Percentiles rank a stretch among this genome's conserved stretches.
phyloP scores from a whole-genome alignment of 2,329 filamentous ascomycete genomes.

The Aspergillus viridinutans region DNA sequence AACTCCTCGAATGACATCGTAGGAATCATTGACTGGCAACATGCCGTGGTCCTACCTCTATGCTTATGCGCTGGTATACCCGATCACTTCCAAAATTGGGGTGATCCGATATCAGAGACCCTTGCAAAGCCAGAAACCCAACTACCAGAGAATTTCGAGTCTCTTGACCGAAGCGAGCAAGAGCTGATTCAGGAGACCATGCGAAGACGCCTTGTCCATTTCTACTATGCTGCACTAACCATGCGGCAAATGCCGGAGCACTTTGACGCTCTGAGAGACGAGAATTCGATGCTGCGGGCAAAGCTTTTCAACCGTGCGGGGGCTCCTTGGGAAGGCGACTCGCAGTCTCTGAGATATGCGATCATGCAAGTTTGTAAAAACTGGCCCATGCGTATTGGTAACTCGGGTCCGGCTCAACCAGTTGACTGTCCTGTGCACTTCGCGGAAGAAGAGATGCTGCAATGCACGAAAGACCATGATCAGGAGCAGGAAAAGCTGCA shows the following conservation, averaged over 20 bases:
- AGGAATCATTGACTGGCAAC: conserved; percentile 31
- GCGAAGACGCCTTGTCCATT: conserved; percentile 20
- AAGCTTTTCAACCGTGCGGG: conserved; percentile 21
- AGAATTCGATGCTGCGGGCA: conserved; percentile 17
- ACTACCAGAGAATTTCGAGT: conserved; percentile 19
- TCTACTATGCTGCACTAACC: conserved; percentile 24
- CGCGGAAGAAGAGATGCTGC: conserved; percentile 15
- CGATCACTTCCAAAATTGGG: conserved; percentile 33
- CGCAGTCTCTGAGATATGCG: conserved; percentile 18
- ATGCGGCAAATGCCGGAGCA: conserved; percentile 19
- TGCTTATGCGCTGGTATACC: conserved; percentile 28
- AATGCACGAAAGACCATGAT: conserved; percentile 1
- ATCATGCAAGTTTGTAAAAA: conserved; percentile 21
- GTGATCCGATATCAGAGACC: conserved; percentile 24
- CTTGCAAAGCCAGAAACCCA: conserved; percentile 19
- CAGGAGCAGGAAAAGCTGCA: background rate
- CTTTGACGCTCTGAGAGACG: conserved; percentile 18
- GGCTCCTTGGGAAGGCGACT: conserved; percentile 29
- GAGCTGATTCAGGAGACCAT: conserved; percentile 16
- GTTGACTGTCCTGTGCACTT: conserved; percentile 19
- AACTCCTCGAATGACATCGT: conserved; percentile 20
- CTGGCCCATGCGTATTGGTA: conserved; percentile 21
- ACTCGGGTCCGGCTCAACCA: background rate
- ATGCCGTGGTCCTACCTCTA: conserved; percentile 27
- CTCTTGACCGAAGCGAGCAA: conserved; percentile 19